A percentile compares a stretch with the other conserved stretches of the same genome.
Conservation (phyloP, 2,329 filamentous ascomycete species). For the Penicillium polonicum region DNA sequence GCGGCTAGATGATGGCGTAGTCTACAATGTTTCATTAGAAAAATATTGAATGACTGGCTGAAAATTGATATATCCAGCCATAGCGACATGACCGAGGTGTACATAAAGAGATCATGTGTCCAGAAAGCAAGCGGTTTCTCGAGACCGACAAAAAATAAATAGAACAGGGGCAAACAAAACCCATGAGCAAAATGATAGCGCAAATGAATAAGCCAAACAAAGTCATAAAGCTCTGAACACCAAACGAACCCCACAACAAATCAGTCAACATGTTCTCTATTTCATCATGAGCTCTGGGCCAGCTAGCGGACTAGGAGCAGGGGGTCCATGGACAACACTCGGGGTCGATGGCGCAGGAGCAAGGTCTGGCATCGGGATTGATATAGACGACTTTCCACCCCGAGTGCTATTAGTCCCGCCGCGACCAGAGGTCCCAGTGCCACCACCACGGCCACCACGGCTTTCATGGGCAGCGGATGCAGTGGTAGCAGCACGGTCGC, state of each 20-base stretch:
- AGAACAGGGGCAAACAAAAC: background rate
- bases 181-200: slow-evolving; percentile 2
- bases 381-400: slow-evolving; percentile 28
- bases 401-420: slow-evolving; percentile 29
- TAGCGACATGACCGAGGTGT: background rate
- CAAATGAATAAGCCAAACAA: slow-evolving; percentile 1
- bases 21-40: background rate
- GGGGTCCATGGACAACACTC: slow-evolving; percentile 7
- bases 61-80: background rate
- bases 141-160: background rate
- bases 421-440: slow-evolving; percentile 26
- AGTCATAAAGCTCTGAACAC: slow-evolving; percentile 1
- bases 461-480: slow-evolving; percentile 27
- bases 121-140: background rate
- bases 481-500: slow-evolving; percentile 57
- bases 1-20: background rate
- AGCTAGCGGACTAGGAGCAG: slow-evolving; percentile 1
- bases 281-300: slow-evolving; percentile 31
- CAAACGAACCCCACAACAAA: slow-evolving; percentile 6
- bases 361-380: slow-evolving; percentile 21
- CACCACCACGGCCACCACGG: slow-evolving; percentile 29
- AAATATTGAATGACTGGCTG: background rate
- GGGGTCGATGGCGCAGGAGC: slow-evolving; percentile 11
- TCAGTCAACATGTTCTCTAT: slow-evolving; percentile 16
- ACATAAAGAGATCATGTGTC: slow-evolving; percentile 1